These are phyloP conservation scores for Backusella parvicylindrica DNA, from an alignment of 192 early-diverging fungal genomes.

Conservation along the genomic window DNA sequence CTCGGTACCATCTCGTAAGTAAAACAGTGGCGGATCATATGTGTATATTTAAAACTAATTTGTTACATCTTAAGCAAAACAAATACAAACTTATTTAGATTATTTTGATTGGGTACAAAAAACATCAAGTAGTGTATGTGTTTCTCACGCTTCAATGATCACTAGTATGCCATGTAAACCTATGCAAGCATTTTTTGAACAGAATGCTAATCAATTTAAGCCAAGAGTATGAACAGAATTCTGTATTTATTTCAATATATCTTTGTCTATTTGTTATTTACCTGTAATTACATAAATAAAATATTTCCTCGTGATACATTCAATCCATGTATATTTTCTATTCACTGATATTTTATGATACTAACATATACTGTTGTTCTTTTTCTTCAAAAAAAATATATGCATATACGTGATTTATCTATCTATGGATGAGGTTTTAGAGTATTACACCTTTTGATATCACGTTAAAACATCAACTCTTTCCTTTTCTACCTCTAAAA, in stretches of 20 bases:
- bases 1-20: constrained; percentile 21
- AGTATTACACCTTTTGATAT: too few relatives aligned
- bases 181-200: constrained; percentile 20
- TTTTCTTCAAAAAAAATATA: too few relatives aligned
- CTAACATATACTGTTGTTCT: too few relatives aligned
- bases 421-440: too few relatives aligned
- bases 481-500: too few relatives aligned
- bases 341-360: too few relatives aligned
- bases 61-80: not conserved
- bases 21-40: not conserved
- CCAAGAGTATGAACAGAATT: constrained; percentile 17
- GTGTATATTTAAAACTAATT: not conserved
- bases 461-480: too few relatives aligned
- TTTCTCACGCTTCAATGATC: constrained; percentile 24
- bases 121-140: constrained; percentile 21
- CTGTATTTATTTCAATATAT: not conserved
- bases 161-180: constrained; percentile 15
- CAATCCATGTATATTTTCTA: too few relatives aligned
- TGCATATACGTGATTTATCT: too few relatives aligned
- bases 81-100: constrained; percentile 29
- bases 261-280: not conserved
- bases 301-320: too few relatives aligned
- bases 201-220: constrained; percentile 33
- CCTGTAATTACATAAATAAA: too few relatives aligned
- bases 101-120: constrained; percentile 31